phyloP scores from a whole-genome alignment of 164 flowering plant genomes.

The Macadamia tetraphylla region DNA sequence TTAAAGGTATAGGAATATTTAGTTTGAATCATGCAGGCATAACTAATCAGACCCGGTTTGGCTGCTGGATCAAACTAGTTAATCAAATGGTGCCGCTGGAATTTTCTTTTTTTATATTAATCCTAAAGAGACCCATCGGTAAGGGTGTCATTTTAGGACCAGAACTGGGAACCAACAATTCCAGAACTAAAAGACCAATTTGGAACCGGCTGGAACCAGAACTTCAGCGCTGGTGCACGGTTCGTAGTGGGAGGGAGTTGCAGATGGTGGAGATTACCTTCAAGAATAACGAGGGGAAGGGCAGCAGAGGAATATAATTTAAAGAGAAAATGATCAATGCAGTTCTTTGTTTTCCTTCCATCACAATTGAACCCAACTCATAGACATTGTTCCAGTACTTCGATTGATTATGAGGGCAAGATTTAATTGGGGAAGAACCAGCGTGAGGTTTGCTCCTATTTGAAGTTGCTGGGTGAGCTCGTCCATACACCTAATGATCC shows the following conservation, averaged over 20 bases:
- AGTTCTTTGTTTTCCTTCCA: neutral
- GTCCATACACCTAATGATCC: neutral
- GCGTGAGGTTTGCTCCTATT: neutral
- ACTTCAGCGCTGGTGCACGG: neutral
- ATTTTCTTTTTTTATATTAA: too few species aligned
- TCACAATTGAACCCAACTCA: neutral
- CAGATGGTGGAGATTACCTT: neutral
- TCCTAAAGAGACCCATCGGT: too few species aligned
- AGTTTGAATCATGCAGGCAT: too few species aligned
- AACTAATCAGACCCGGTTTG: too few species aligned
- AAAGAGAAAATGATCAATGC: neutral
- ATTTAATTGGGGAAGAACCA: neutral
- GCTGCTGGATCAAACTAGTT: too few species aligned
- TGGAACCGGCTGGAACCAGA: too few species aligned
- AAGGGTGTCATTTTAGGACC: too few species aligned
- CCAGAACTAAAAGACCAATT: too few species aligned
- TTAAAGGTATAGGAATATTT: too few species aligned
- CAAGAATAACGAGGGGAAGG: neutral
- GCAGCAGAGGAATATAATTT: neutral
- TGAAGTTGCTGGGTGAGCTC: neutral
- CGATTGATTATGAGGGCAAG: neutral
- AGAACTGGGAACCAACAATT: too few species aligned
- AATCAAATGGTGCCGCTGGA: too few species aligned
- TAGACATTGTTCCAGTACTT: neutral
- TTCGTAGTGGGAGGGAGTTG: neutral